Conservation (phyloP, 805 yeast genomes). For the Kodamaea nitidulidarum region DNA sequence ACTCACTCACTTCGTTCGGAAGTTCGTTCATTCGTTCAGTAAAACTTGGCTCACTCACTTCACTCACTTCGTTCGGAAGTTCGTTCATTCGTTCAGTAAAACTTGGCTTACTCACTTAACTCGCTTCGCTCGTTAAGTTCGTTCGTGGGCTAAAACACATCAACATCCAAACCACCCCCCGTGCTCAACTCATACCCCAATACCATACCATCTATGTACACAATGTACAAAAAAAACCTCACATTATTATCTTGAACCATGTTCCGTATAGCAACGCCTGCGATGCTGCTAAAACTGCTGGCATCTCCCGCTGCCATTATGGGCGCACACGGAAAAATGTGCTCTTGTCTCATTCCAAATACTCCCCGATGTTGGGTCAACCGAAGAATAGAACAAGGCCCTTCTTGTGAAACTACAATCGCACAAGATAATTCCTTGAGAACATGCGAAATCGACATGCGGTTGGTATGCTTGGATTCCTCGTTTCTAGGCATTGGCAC, state of each 20-base stretch:
- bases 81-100: too few relatives aligned
- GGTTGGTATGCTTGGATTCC: conserved; percentile 29
- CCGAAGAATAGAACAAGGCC: conserved; percentile 33
- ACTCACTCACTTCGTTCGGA: too few relatives aligned
- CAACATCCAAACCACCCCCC: neutral
- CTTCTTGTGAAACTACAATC: conserved; percentile 36
- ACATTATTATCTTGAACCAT: conserved; percentile 18
- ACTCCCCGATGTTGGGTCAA: conserved; percentile 35
- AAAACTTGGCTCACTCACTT: too few relatives aligned
- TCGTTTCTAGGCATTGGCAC: conserved; percentile 33
- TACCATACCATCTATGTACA: conserved; percentile 31
- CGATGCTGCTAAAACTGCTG: conserved; percentile 30
- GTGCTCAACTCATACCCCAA: conserved; percentile 13
- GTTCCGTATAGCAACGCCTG: conserved; percentile 29
- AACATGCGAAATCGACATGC: conserved; percentile 33
- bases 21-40: too few relatives aligned
- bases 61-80: too few relatives aligned
- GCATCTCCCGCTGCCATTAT: conserved; percentile 22
- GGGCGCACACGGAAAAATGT: conserved; percentile 35
- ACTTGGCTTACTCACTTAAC: too few relatives aligned
- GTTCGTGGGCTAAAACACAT: too few relatives aligned
- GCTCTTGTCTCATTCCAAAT: conserved; percentile 41
- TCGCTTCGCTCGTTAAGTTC: too few relatives aligned
- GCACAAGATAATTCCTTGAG: conserved; percentile 35
- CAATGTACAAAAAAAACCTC: conserved; percentile 29